Evolutionary conservation across 2,329 filamentous ascomycete species (phyloP).

Genomic region (Onygenales sp.): DNA sequence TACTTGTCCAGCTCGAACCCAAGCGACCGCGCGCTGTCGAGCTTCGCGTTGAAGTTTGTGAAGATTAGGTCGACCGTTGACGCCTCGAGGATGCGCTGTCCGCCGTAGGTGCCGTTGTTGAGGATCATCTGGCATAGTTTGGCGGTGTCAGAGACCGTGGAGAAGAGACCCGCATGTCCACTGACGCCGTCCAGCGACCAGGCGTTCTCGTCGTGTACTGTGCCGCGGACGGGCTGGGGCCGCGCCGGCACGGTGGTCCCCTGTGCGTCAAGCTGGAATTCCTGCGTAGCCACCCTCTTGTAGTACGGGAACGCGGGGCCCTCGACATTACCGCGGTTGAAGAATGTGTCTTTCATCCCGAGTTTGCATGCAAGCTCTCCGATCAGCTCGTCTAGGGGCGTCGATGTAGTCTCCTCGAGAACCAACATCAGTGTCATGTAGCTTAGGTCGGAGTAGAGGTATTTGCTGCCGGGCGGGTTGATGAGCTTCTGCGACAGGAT

Average conservation of each 20-base stretch:
- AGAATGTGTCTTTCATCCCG: conserved; percentile 24
- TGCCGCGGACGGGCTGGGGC: conserved; percentile 30
- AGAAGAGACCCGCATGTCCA: conserved; percentile 29
- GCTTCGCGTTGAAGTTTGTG: conserved; percentile 20
- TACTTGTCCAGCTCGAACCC: conserved; percentile 26
- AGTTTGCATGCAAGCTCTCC: conserved; percentile 16
- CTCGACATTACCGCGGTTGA: conserved; percentile 25
- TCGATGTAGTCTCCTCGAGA: conserved; percentile 20
- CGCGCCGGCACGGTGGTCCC: conserved; percentile 22
- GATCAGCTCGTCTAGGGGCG: conserved; percentile 18
- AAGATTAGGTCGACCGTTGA: conserved; percentile 25
- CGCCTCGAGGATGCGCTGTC: conserved; percentile 18
- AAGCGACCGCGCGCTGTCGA: conserved; percentile 17
- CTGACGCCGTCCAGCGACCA: conserved; percentile 26
- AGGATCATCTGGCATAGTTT: conserved; percentile 28
- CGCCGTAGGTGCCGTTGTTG: conserved; percentile 28
- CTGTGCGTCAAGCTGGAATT: conserved; percentile 24
- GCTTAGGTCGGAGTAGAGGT: conserved; percentile 27
- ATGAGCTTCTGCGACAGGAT: conserved; percentile 19
- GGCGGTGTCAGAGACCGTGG: conserved; percentile 22
- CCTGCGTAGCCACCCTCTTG: conserved; percentile 20
- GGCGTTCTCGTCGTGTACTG: conserved; percentile 29
- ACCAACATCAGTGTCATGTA: conserved; percentile 25
- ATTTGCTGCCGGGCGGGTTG: conserved; percentile 19
- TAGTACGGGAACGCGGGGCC: conserved; percentile 16